Evolutionary conservation across 129 eudicot genomes (phyloP), one percentile per base, ranked within the genome.

Genomic region (Scalesia atractyloides): DNA sequence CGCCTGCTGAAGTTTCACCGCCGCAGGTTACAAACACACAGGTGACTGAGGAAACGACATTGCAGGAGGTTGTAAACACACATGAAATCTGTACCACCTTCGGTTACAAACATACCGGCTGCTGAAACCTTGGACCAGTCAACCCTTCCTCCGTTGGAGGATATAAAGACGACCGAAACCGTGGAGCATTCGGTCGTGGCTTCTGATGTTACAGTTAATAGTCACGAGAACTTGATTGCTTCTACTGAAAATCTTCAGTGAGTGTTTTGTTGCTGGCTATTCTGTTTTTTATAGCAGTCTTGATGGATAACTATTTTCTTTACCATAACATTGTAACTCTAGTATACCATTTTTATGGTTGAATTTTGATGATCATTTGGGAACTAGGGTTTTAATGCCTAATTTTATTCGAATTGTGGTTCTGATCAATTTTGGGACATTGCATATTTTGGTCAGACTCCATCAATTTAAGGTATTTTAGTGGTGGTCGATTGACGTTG

Each of bases 201-300:
- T 65, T 20, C 78, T 48, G 63, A 39, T 4, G 54, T 75, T 11
- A 53, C 73, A 18, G 77, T 75, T 44, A 37, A 56, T 61, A 80
- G 77, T 48, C 84, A 63, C 49, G 80, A 63, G 19, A 65, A 69
- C 16, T 69, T 63, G 69, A 54, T 69, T 51, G 44, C 69, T 34
- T 70, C 76, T n/a, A 70, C 43, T 24, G 73, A 70, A 74, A 69
- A 74, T 68, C 76, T 74, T 33, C 79, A 58, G 79, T 73, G 83
- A 73, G 84, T 73, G 12, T 34, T 50, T 43, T 34, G n/a, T 74
- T 18, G 26, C 53, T 76, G 12, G 65, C 39, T 74, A 19, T n/a
- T 7, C 13, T 62, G 1, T 47, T 47, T 63, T 33, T 11, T 22
- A 14, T 14, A n/a, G 41, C 13, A 22, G 22, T 37, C 36, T 10